Conservation (phyloP, 2,329 filamentous ascomycete genomes). For the Stylonectria norvegica region DNA sequence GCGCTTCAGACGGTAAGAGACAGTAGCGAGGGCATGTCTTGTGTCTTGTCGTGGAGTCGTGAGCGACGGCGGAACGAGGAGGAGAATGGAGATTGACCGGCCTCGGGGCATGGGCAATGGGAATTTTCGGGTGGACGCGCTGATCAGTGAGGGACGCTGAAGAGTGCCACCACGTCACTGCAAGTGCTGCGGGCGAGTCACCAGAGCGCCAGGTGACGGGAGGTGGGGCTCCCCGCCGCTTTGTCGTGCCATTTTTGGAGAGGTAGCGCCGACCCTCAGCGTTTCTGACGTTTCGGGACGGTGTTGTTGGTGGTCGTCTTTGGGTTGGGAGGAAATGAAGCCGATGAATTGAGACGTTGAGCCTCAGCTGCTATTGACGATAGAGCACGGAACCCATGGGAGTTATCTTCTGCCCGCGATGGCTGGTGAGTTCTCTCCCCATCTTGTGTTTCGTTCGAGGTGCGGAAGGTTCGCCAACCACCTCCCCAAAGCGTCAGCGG, state of each 20-base stretch:
- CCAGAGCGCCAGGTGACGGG: neutral
- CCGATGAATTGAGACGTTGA: too few relatives aligned
- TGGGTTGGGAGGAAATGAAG: too few relatives aligned
- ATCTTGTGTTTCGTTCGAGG: too few relatives aligned
- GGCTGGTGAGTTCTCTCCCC: too few relatives aligned
- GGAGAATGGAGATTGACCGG: conserved; percentile 17
- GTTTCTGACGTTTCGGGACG: too few relatives aligned
- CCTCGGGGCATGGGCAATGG: conserved; percentile 15
- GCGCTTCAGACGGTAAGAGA: neutral
- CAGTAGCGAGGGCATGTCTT: neutral
- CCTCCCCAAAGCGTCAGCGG: too few relatives aligned
- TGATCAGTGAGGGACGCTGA: conserved; percentile 9
- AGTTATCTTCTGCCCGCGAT: too few relatives aligned
- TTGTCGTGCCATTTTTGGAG: conserved; percentile 1
- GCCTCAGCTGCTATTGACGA: too few relatives aligned
- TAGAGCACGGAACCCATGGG: too few relatives aligned
- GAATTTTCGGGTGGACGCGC: conserved; percentile 19
- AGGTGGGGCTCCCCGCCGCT: conserved; percentile 5
- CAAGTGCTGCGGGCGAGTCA: neutral
- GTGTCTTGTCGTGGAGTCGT: neutral
- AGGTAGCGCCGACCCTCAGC: too few relatives aligned
- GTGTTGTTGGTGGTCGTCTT: too few relatives aligned
- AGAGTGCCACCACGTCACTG: conserved; percentile 9
- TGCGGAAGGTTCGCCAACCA: too few relatives aligned
- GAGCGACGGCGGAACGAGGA: conserved; percentile 7